phyloP scores from a whole-genome alignment of 2,329 filamentous ascomycete species.

The Zelopaecilomyces penicillatus region DNA sequence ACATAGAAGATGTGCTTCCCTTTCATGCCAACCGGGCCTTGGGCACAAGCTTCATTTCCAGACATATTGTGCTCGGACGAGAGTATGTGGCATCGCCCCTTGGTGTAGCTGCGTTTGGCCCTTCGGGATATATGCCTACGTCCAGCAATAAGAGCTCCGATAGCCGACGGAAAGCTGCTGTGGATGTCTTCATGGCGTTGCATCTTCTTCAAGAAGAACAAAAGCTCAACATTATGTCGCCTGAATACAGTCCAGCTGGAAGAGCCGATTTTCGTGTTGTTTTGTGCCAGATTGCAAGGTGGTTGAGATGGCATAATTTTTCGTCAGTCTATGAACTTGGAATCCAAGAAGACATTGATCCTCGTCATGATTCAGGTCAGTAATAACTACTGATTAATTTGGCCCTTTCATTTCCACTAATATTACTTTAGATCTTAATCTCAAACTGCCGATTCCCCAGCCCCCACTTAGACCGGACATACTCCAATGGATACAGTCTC shows the following conservation, averaged over 20 bases:
- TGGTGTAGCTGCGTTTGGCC: slow-evolving; percentile 47
- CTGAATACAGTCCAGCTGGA: slow-evolving; percentile 35
- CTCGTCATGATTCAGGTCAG: slow-evolving; percentile 30
- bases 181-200: slow-evolving; percentile 64
- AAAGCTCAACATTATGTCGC: slow-evolving; percentile 60
- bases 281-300: slow-evolving; percentile 70
- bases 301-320: slow-evolving; percentile 64
- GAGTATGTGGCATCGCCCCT: slow-evolving; percentile 54
- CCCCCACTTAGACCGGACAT: slow-evolving; percentile 32
- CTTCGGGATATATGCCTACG: slow-evolving; percentile 57
- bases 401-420: slow-evolving; percentile 5
- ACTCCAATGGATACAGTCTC: slow-evolving; percentile 45
- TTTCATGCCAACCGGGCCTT: slow-evolving; percentile 17
- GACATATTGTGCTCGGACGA: slow-evolving; percentile 50
- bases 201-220: slow-evolving; percentile 86
- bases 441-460: slow-evolving; percentile 24
- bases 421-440: slow-evolving; percentile 19
- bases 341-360: slow-evolving; percentile 39
- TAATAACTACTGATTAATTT: not conserved
- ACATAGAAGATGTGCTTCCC: slow-evolving; percentile 24
- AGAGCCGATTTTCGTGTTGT: slow-evolving; percentile 56
- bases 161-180: slow-evolving; percentile 50
- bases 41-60: slow-evolving; percentile 35
- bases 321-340: slow-evolving; percentile 42
- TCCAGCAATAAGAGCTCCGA: slow-evolving; percentile 43